Percentiles rank a stretch among this genome's conserved stretches.
phyloP scores from a whole-genome alignment of 179 eudicot species.

The Silene vulgaris region DNA sequence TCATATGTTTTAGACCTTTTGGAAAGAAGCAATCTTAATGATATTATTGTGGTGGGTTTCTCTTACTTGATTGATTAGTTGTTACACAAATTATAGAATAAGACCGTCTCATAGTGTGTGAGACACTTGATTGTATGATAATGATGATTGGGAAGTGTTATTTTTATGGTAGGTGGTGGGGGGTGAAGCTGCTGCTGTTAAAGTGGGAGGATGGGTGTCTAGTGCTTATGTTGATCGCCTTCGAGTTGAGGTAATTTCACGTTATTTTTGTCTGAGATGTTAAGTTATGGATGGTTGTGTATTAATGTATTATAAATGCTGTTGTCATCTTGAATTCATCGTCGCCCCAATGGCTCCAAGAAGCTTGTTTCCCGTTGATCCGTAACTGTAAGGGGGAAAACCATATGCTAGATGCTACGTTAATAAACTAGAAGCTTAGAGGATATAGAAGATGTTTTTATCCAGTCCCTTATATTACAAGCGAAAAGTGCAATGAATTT shows the following conservation, averaged over 20 bases:
- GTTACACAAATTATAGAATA: neutral
- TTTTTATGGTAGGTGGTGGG: conserved; percentile 62
- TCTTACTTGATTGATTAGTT: conserved; percentile 8
- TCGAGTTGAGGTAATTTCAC: conserved; percentile 60
- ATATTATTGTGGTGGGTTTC: conserved; percentile 71
- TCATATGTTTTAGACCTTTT: conserved; percentile 80
- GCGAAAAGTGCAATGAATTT: neutral
- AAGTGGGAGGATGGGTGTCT: conserved; percentile 77
- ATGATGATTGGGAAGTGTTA: conserved; percentile 8
- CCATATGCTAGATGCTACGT: too few species aligned
- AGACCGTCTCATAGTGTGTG: neutral
- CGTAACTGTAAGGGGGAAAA: too few species aligned
- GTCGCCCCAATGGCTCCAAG: neutral
- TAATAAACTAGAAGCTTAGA: neutral
- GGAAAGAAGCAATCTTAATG: conserved; percentile 79
- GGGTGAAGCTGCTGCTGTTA: conserved; percentile 73
- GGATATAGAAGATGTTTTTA: neutral
- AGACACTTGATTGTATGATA: neutral
- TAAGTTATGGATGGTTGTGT: neutral
- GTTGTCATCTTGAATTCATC: neutral
- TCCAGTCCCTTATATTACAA: neutral
- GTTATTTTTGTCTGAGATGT: neutral
- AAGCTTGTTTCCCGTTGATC: too few species aligned
- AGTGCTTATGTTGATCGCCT: conserved; percentile 79
- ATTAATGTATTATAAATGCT: neutral